Evolutionary conservation across 495 filamentous ascomycete species (phyloP).

Genomic region (Gamarada debralockiae): DNA sequence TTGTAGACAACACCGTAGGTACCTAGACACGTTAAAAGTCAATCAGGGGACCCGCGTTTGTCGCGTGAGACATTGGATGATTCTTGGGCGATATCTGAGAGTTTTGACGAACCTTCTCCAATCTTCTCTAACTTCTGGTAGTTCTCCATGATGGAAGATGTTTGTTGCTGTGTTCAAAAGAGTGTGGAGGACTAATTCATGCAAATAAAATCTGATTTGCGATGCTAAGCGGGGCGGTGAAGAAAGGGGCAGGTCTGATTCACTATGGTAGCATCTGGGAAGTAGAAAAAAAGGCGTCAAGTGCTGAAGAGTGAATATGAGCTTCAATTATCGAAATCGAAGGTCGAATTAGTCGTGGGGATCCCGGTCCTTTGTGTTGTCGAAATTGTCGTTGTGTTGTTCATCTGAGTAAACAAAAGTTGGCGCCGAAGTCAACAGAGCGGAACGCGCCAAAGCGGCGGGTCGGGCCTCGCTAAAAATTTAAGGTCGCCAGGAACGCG

Average conservation of each 20-base stretch:
- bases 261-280: constrained; percentile 15
- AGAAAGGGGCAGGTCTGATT: constrained; percentile 22
- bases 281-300: constrained; percentile 3
- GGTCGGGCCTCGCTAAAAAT: no score
- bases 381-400: constrained; percentile 18
- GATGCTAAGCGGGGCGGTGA: constrained; percentile 22
- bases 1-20: constrained; percentile 95
- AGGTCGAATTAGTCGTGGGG: constrained; percentile 8
- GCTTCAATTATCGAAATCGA: constrained; percentile 1
- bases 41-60: neutral
- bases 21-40: constrained; percentile 44
- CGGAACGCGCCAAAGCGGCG: constrained; percentile 15
- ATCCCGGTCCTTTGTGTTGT: constrained; percentile 8
- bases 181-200: constrained; percentile 23
- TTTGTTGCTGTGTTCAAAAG: constrained; percentile 16
- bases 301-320: neutral
- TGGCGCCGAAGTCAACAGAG: constrained; percentile 24
- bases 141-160: constrained; percentile 74
- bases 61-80: neutral
- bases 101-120: constrained; percentile 72
- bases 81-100: neutral
- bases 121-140: constrained; percentile 99
- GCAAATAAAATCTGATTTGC: constrained; percentile 17
- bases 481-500: no score
- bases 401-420: constrained; percentile 20